Evolutionary conservation across 2,329 filamentous ascomycete species (phyloP), one percentile per base, ranked within the genome.

Genomic region (Alternaria tenuissima): DNA sequence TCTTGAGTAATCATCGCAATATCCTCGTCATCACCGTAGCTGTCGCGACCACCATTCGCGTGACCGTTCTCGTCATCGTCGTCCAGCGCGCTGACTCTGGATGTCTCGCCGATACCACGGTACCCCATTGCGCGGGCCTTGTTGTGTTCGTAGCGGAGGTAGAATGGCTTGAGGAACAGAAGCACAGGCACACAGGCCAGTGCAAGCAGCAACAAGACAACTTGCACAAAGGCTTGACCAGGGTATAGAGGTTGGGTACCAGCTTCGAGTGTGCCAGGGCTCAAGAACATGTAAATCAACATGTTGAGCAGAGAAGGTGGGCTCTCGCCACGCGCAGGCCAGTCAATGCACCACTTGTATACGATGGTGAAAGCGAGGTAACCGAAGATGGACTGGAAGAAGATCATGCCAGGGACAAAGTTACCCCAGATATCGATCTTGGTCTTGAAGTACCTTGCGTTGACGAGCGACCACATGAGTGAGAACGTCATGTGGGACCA

Each of bases 401-500:
- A 99, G 73, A 99, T 93, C 94, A 99, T 97, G 53, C 95, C 94
- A 7, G 95, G 95, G 48, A 99, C 82, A 75, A 99, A 99, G 81
- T 98, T 98, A 68, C 93, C 95, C 88, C 92, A 97, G 70, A 99
- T 94, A 73, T 99, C 96, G 69, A 98, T 92, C 47, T 92, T 92
- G 65, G 90, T 92, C 84, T 94, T 94, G 86, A 98, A 99, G 81
- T 97, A 93, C 58, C 90, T 89, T 51, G 93, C 94, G 76, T 99
- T 99, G 85, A 97, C 87, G 75, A 91, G 95, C 24, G 95, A 90
- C 76, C 96, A 90, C 83, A 91, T 94, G 46, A 99, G 88, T 18
- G 95, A 98, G 82, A 97, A 99, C 3, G 95, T 99, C 95, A 99
- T 99, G 83, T 97, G 94, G 60, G 88, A 88, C 95, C 96, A 99